Evolutionary conservation across 2,329 filamentous ascomycete genomes (phyloP).

Genomic region (Epichloe bromicola): DNA sequence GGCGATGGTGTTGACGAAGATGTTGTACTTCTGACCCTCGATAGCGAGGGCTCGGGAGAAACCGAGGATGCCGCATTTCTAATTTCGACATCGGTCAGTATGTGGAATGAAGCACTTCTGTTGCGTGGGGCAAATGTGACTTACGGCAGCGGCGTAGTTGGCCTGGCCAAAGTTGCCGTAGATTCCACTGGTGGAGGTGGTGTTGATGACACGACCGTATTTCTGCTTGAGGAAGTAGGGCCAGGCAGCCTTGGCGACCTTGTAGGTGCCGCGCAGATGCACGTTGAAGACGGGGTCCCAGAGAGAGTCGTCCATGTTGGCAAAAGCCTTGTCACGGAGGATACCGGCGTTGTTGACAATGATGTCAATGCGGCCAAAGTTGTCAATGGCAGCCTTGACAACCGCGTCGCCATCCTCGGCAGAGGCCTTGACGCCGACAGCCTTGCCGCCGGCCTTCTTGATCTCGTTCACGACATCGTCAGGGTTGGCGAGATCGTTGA

Average conservation of each 20-base stretch:
- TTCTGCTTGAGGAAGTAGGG: slow-evolving; percentile 97
- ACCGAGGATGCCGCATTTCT: slow-evolving; percentile 87
- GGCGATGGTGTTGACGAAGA: slow-evolving; percentile 94
- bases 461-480: slow-evolving; percentile 88
- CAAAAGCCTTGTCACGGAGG: slow-evolving; percentile 92
- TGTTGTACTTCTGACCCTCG: slow-evolving; percentile 95
- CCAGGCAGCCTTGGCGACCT: slow-evolving; percentile 94
- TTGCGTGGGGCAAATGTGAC: slow-evolving; percentile 17
- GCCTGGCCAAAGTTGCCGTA: slow-evolving; percentile 99
- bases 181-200: slow-evolving; percentile 90
- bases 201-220: slow-evolving; percentile 94
- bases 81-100: neutral
- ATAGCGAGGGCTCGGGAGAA: slow-evolving; percentile 87
- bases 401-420: slow-evolving; percentile 86
- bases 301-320: slow-evolving; percentile 89
- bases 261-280: slow-evolving; percentile 89
- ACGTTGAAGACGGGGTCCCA: slow-evolving; percentile 91
- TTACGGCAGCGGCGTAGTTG: slow-evolving; percentile 84
- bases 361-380: slow-evolving; percentile 87
- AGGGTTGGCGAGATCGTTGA: slow-evolving; percentile 92
- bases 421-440: slow-evolving; percentile 83
- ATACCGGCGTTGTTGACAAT: slow-evolving; percentile 98
- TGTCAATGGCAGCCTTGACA: slow-evolving; percentile 85
- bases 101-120: neutral
- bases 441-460: slow-evolving; percentile 75